Evolutionary conservation across 306 rosid species (phyloP).

Genomic region (Pachyrhizus erosus): DNA sequence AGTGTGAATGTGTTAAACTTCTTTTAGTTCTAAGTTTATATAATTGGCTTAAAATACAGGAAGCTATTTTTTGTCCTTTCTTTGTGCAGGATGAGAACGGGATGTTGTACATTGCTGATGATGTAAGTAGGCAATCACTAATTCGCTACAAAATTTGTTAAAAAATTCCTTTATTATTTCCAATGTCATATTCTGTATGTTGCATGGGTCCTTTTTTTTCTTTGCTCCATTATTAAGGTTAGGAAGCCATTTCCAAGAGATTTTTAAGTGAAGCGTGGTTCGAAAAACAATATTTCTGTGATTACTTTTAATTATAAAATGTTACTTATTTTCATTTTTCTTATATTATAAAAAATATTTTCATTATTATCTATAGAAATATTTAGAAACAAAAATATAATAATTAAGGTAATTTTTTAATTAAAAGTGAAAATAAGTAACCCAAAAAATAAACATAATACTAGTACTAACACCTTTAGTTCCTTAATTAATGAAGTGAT

Average conservation of each 20-base stretch:
- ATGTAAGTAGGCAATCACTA: slow-evolving; percentile 61
- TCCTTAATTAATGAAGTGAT: no score
- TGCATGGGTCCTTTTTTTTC: neutral
- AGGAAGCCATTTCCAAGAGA: slow-evolving; percentile 1
- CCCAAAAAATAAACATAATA: no score
- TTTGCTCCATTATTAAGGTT: neutral
- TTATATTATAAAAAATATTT: neutral
- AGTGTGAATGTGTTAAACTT: slow-evolving; percentile 24
- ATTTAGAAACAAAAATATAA: neutral
- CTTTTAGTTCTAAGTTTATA: neutral
- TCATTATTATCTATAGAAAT: neutral
- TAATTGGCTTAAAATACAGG: slow-evolving; percentile 6
- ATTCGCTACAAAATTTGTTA: slow-evolving; percentile 15
- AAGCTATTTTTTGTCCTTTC: slow-evolving; percentile 21
- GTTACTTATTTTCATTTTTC: neutral
- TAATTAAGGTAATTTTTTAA: neutral
- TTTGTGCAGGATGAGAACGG: slow-evolving; percentile 75
- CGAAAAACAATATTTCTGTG: neutral
- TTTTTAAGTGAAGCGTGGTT: neutral
- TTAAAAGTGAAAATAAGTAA: neutral
- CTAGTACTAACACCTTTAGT: no score
- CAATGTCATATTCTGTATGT: slow-evolving; percentile 8
- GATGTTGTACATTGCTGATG: slow-evolving; percentile 78
- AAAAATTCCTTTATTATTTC: slow-evolving; percentile 7
- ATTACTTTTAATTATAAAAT: neutral